A percentile compares a stretch with the other conserved stretches of the same genome.
Conservation (phyloP, 1,139 yeast genomes). For the Magnusiomyces magnusii region DNA sequence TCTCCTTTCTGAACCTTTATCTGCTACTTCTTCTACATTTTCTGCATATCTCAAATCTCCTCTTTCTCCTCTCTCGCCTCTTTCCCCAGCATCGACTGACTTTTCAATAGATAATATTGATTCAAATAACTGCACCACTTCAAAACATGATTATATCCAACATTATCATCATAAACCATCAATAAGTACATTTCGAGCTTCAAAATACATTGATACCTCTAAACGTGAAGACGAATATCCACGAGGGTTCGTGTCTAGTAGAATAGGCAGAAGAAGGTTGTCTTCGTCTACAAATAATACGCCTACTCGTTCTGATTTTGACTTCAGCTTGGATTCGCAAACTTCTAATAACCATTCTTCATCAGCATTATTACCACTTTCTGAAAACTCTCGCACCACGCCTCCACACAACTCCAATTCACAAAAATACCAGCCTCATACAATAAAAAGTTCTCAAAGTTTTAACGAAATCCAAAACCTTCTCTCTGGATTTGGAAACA, state of each 20-base stretch:
- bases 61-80: neutral
- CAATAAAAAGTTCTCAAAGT: neutral
- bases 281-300: too few species aligned
- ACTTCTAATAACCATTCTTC: neutral
- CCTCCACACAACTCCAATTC: neutral
- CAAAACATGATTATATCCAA: too few species aligned
- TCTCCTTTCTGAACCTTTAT: neutral
- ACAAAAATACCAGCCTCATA: neutral
- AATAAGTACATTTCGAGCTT: too few species aligned
- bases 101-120: neutral
- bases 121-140: too few species aligned
- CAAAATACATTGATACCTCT: too few species aligned
- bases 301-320: too few species aligned
- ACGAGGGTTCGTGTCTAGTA: too few species aligned
- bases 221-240: too few species aligned
- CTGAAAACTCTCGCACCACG: neutral
- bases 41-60: neutral
- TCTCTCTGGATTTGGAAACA: neutral
- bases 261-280: too few species aligned
- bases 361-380: neutral
- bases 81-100: neutral
- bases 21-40: neutral
- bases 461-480: neutral
- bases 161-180: too few species aligned
- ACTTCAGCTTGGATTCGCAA: too few species aligned